Evolutionary conservation across 768 basidiomycete genomes (phyloP), one percentile per base, ranked within the genome.

Genomic region (Serendipita vermifera): DNA sequence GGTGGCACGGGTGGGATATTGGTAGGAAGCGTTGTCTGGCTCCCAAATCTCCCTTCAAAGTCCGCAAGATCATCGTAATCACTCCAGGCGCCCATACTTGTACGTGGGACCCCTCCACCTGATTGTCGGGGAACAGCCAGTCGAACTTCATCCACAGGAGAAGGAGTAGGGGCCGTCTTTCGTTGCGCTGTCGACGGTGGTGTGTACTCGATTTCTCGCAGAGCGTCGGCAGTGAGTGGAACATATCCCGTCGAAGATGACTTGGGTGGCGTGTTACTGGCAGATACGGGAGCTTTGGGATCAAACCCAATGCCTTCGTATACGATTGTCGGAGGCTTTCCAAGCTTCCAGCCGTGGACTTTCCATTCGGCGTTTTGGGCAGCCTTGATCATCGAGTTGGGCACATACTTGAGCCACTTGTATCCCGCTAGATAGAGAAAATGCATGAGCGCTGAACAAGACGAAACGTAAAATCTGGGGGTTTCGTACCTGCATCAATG

Each of bases 311-410:
- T 92, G 29, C 88, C 90, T 62, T 87, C 78, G 63, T 82, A 90
- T 1, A 85, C 76, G 38, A 90, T 74, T 1, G 83, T 82, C 7
- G 92, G 93, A 15, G 90, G 88, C 64, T 97, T 97, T 60, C 94
- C 96, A 29, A 99, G 79, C 83, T 89, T 88, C 88, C 93, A 98
- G 0, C 88, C 87, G 64, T 96, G 91, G 40, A 98, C 74, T 68
- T 86, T 90, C 92, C 92, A 97, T 65, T 99, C 94, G 0, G 94
- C 94, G 3, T 91, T 88, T 67, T 94, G 92, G 0, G 92, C 94
- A 0, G 92, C 92, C 72, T 87, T 91, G 60, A 99, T 74, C 35
- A 99, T 80, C 27, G 87, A 82, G 59, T 87, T 88, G 0, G 94
- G 94, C 4, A 99, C 87, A 65, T 92, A 98, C 69, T 92, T 94